Percentiles rank a stretch among this genome's conserved stretches.
Evolutionary conservation across 192 early-diverging fungal species (phyloP).

Genomic region (Geranomyces michiganensis): DNA sequence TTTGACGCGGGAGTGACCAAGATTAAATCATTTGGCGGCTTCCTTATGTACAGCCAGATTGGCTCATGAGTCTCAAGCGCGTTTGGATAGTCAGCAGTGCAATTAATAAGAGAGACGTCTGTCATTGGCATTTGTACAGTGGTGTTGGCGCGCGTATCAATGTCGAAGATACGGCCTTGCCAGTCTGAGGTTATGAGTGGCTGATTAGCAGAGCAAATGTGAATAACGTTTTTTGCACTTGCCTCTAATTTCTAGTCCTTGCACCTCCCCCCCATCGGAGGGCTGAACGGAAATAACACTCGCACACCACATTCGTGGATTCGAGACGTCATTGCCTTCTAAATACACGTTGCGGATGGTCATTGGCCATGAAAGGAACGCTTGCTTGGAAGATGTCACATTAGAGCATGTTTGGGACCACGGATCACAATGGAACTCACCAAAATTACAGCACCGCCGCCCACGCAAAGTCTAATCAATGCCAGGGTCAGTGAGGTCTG

Average conservation of each 20-base stretch:
- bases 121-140: no score
- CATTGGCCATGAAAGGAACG: background rate
- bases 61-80: background rate
- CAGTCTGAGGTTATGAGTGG: background rate
- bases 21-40: background rate
- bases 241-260: background rate
- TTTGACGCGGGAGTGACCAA: background rate
- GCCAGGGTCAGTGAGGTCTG: no score
- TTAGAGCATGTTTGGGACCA: background rate
- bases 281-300: background rate
- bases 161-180: background rate
- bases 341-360: background rate
- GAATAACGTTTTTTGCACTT: no score
- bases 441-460: background rate
- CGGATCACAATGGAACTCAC: background rate
- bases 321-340: background rate
- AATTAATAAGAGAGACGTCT: no score
- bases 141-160: background rate
- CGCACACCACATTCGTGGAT: background rate
- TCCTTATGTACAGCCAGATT: background rate
- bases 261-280: background rate
- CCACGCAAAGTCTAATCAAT: slow-evolving; percentile 3
- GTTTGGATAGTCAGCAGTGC: background rate
- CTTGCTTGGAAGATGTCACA: slow-evolving; percentile 1
- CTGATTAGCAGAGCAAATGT: background rate